These are phyloP conservation scores for Fusarium sterilihyphosum DNA, from an alignment of 2,329 filamentous ascomycete species.

Conservation along the genomic window DNA sequence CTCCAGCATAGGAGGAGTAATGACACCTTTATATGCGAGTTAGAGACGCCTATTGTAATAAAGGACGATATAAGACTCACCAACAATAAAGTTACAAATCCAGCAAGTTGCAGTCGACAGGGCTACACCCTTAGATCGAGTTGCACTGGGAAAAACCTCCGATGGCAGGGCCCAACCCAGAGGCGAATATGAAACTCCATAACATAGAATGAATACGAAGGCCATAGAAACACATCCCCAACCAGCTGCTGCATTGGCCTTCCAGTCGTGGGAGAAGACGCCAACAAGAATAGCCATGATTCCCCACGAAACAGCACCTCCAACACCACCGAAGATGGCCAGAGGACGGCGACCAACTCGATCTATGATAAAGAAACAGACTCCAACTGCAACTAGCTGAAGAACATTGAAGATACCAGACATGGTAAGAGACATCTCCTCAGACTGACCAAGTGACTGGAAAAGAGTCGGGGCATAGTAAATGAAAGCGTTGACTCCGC, in stretches of 20 bases:
- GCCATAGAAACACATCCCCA: background rate
- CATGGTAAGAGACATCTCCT: slow-evolving; percentile 51
- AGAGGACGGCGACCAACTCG: slow-evolving; percentile 37
- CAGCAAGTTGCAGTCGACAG: background rate
- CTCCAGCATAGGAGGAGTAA: background rate
- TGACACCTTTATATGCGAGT: background rate
- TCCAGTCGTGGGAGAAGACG: background rate
- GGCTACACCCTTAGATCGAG: background rate
- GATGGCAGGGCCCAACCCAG: background rate
- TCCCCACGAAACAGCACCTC: slow-evolving; percentile 52
- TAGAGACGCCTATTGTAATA: background rate
- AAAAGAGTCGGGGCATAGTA: slow-evolving; percentile 50
- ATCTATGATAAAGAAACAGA: slow-evolving; percentile 28
- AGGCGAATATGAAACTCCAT: background rate
- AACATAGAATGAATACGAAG: background rate
- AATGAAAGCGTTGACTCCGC: slow-evolving; percentile 59
- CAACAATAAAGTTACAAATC: background rate
- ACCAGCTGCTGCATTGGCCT: background rate
- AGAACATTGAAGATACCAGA: slow-evolving; percentile 55
- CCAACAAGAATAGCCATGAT: slow-evolving; percentile 65
- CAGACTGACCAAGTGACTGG: slow-evolving; percentile 49
- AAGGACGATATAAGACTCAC: background rate
- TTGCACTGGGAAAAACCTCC: background rate
- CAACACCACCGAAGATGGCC: slow-evolving; percentile 52
- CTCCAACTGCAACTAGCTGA: slow-evolving; percentile 55